phyloP scores from a whole-genome alignment of 2,329 filamentous ascomycete genomes.

The Cladorrhinum sp. region DNA sequence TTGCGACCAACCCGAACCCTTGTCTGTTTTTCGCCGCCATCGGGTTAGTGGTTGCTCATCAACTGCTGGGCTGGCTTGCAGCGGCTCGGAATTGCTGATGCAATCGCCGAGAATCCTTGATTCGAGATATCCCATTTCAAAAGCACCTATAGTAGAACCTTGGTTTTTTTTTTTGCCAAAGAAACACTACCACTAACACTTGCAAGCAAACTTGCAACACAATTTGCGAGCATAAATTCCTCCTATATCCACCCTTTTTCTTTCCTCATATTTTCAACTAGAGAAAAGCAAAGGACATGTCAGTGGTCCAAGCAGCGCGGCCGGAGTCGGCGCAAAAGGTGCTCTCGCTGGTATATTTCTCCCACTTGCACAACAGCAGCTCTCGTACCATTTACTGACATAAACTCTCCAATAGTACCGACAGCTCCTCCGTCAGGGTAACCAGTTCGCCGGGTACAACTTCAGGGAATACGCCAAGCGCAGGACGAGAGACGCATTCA shows the following conservation, averaged over 20 bases:
- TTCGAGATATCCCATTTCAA: not conserved
- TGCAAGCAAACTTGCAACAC: not conserved
- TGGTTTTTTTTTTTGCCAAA: not conserved
- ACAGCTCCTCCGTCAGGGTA: constrained; percentile 80
- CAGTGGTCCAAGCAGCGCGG: constrained; percentile 36
- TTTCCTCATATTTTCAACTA: not conserved
- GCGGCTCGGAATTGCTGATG: not conserved
- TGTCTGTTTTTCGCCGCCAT: not conserved
- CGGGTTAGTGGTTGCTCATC: not conserved
- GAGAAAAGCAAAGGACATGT: not conserved
- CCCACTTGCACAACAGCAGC: not conserved
- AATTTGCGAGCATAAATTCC: not conserved
- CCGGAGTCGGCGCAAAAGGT: constrained; percentile 57
- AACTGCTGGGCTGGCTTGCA: not conserved
- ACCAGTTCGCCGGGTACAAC: constrained; percentile 91
- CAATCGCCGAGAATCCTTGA: not conserved
- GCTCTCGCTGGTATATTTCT: constrained; percentile 38
- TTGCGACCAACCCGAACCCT: constrained; percentile 4
- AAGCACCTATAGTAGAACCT: not conserved
- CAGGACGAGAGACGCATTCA: constrained; percentile 86
- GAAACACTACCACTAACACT: not conserved
- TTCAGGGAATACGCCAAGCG: constrained; percentile 95
- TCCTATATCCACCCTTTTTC: not conserved
- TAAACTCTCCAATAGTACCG: constrained; percentile 64
- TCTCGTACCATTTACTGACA: not conserved